These are phyloP conservation scores for Aspergillus sparsus DNA, from an alignment of 495 filamentous ascomycete species.

Conservation along the genomic window DNA sequence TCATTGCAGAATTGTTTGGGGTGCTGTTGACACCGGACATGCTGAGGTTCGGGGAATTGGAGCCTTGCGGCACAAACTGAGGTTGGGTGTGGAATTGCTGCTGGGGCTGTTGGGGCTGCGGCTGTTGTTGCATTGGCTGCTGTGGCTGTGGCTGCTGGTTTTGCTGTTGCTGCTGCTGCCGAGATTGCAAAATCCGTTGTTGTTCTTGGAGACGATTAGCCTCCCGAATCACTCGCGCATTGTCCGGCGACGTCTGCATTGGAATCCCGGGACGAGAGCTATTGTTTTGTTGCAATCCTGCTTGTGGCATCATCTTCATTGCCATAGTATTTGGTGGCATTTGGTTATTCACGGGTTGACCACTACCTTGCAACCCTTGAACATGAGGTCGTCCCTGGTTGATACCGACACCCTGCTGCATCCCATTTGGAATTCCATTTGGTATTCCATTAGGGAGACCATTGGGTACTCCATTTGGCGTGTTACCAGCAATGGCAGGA, in stretches of 20 bases:
- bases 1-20: slow-evolving; percentile 55
- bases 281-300: slow-evolving; percentile 65
- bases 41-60: slow-evolving; percentile 45
- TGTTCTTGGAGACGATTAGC: slow-evolving; percentile 65
- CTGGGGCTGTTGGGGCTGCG: slow-evolving; percentile 41
- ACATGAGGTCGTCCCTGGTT: slow-evolving; percentile 45
- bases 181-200: slow-evolving; percentile 65
- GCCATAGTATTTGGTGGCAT: slow-evolving; percentile 56
- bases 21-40: slow-evolving; percentile 52
- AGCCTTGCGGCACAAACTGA: slow-evolving; percentile 46
- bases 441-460: slow-evolving; percentile 42
- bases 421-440: slow-evolving; percentile 45
- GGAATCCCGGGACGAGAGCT: slow-evolving; percentile 61
- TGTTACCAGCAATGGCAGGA: slow-evolving; percentile 31
- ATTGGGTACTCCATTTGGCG: slow-evolving; percentile 42
- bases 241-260: slow-evolving; percentile 54
- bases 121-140: slow-evolving; percentile 40
- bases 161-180: slow-evolving; percentile 56
- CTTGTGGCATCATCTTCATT: slow-evolving; percentile 69
- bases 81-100: slow-evolving; percentile 45
- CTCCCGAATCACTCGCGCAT: slow-evolving; percentile 57
- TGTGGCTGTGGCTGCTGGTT: slow-evolving; percentile 42
- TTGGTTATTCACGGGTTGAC: slow-evolving; percentile 45
- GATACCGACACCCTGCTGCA: slow-evolving; percentile 36
- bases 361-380: slow-evolving; percentile 40